Conservation (phyloP, 768 basidiomycete species). For the Megacollybia marginata region DNA sequence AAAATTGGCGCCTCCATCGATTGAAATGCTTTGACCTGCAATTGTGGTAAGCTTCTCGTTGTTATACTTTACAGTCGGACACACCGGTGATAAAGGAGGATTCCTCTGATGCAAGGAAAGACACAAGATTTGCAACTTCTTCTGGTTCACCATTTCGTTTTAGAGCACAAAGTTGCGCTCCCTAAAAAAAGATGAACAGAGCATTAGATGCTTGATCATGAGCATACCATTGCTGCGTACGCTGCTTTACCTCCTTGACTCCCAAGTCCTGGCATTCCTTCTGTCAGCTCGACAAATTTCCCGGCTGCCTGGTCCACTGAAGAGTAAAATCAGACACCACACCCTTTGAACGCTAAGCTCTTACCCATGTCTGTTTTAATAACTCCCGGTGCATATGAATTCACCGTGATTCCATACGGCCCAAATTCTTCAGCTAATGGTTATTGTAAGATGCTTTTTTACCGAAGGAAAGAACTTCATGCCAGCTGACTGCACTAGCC, state of each 20-base stretch:
- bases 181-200: too few species aligned
- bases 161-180: background rate
- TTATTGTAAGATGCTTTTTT: too few species aligned
- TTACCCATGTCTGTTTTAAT: constrained; percentile 18
- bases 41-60: background rate
- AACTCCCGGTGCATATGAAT: constrained; percentile 30
- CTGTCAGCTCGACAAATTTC: background rate
- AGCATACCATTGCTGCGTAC: too few species aligned
- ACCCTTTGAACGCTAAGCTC: constrained; percentile 7
- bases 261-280: background rate
- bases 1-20: background rate
- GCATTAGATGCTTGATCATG: too few species aligned
- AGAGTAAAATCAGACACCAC: background rate
- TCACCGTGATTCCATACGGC: constrained; percentile 28
- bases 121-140: constrained; percentile 28
- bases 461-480: constrained; percentile 9
- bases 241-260: background rate
- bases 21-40: background rate
- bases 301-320: background rate
- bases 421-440: constrained; percentile 24
- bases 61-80: background rate
- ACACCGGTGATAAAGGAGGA: constrained; percentile 26
- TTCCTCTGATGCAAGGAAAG: constrained; percentile 28
- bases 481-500: constrained; percentile 31
- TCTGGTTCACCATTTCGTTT: constrained; percentile 14